Evolutionary conservation across 805 yeast species (phyloP), one percentile per base, ranked within the genome.

Genomic region (Brettanomyces sp.): DNA sequence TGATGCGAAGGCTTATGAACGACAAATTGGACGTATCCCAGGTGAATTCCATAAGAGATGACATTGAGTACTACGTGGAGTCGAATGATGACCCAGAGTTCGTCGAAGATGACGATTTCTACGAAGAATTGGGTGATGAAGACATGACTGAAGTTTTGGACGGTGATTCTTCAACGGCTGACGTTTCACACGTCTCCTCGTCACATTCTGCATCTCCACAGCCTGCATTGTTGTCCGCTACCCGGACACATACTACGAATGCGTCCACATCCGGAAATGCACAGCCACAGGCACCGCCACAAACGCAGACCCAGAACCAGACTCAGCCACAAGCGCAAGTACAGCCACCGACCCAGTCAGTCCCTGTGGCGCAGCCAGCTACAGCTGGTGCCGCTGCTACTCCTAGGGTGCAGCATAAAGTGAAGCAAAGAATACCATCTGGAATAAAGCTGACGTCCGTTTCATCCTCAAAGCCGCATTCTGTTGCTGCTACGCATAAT

Each of bases 61-160:
- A 91, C 62, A 85, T 91, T 61, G 85, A 78, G 54, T 91, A 93
- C 67, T 90, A 87, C 63, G 93, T 93, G 30, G 98, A 93, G 55
- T 85, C 88, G 51, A 91, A 91, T 59, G 93, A 85, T 63, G 96
- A 89, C 46, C 90, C 81, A 4, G 96, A 90, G 57, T 91, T 89
- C 62, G 83, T 90, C 33, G 97, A 89, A 58, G 95, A 91, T 63
- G 96, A 90, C 55, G 89, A 87, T 12, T 77, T 91, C 49, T 93
- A 91, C 64, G 97, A 93, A 54, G 87, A 81, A 49, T 73, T 93
- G 55, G 89, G 82, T 39, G 80, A 65, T 39, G 68, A 62, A 39
- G 52, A 51, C 41, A 59, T 54, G 48, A 54, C 52, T 25, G 56
- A 57, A 13, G 51, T 58, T 37, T 60, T 51, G 8, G 56, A 49